Percentiles rank a stretch among this genome's conserved stretches.
phyloP scores from a whole-genome alignment of 768 basidiomycete genomes.

The Nidula microcarpa region DNA sequence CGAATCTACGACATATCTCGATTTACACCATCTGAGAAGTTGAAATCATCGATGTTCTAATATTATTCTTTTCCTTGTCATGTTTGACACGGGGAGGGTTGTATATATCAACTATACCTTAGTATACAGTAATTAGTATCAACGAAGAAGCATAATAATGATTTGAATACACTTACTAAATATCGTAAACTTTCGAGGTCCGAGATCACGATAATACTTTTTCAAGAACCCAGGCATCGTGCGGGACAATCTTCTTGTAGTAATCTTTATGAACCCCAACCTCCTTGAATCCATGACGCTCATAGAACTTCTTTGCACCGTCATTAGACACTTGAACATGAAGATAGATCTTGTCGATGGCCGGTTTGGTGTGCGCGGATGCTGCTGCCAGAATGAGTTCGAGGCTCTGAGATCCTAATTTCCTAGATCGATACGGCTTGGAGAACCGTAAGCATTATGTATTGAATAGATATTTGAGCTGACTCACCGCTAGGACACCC shows the following conservation, averaged over 20 bases:
- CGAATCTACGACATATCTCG: too few relatives aligned
- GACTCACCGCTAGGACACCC: slow-evolving; percentile 80
- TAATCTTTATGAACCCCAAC: slow-evolving; percentile 65
- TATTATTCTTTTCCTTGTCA: too few relatives aligned
- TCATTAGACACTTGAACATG: slow-evolving; percentile 86
- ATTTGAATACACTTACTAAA: background rate
- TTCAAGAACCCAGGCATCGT: slow-evolving; percentile 86
- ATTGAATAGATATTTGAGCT: slow-evolving; percentile 8
- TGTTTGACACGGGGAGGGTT: background rate
- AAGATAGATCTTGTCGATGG: slow-evolving; percentile 70
- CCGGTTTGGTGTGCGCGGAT: slow-evolving; percentile 50
- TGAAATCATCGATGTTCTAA: too few relatives aligned
- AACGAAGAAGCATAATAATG: background rate
- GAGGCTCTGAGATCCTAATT: slow-evolving; percentile 70
- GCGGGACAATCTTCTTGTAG: slow-evolving; percentile 86
- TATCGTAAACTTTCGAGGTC: background rate
- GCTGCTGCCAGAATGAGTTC: slow-evolving; percentile 67
- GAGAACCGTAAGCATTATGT: slow-evolving; percentile 9
- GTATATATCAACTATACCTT: background rate
- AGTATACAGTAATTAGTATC: background rate
- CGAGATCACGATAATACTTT: slow-evolving; percentile 33
- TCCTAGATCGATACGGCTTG: slow-evolving; percentile 83
- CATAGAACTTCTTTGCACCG: slow-evolving; percentile 79
- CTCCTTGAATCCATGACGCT: slow-evolving; percentile 77
- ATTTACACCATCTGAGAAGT: too few relatives aligned